Evolutionary conservation across 2,329 filamentous ascomycete species (phyloP).

Genomic region (Talaromyces piceae): DNA sequence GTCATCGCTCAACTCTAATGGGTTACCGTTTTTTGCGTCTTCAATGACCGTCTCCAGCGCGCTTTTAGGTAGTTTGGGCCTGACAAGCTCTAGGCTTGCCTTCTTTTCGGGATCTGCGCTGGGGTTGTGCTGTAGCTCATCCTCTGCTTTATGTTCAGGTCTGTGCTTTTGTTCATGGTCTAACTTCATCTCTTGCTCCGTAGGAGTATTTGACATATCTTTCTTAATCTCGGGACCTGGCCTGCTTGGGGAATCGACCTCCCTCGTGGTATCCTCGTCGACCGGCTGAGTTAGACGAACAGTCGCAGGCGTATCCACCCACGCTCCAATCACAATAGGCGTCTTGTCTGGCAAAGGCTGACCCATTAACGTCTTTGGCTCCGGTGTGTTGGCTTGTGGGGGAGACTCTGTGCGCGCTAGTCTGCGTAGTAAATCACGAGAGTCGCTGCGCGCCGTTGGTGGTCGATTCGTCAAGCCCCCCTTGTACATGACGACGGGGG

Average conservation of each 20-base stretch:
- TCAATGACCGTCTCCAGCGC: constrained; percentile 36
- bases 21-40: constrained; percentile 31
- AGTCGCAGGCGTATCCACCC: constrained; percentile 41
- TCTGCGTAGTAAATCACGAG: constrained; percentile 36
- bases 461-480: constrained; percentile 23
- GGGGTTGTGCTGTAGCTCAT: constrained; percentile 7
- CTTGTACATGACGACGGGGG: constrained; percentile 31
- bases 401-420: constrained; percentile 34
- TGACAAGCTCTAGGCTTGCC: constrained; percentile 21
- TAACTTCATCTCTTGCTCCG: constrained; percentile 8
- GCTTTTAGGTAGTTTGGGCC: constrained; percentile 35
- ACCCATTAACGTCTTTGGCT: constrained; percentile 23
- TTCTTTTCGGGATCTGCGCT: constrained; percentile 9
- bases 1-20: constrained; percentile 35
- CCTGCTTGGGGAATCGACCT: constrained; percentile 17
- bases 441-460: constrained; percentile 27
- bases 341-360: constrained; percentile 35
- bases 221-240: constrained; percentile 4
- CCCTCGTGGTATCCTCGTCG: constrained; percentile 15
- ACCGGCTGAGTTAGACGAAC: constrained; percentile 23
- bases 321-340: constrained; percentile 38
- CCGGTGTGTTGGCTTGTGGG: constrained; percentile 26
- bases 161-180: constrained; percentile 5
- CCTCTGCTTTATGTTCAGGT: constrained; percentile 9
- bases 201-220: not conserved